phyloP scores from a whole-genome alignment of 495 filamentous ascomycete species.

The Xylaria intraflava region DNA sequence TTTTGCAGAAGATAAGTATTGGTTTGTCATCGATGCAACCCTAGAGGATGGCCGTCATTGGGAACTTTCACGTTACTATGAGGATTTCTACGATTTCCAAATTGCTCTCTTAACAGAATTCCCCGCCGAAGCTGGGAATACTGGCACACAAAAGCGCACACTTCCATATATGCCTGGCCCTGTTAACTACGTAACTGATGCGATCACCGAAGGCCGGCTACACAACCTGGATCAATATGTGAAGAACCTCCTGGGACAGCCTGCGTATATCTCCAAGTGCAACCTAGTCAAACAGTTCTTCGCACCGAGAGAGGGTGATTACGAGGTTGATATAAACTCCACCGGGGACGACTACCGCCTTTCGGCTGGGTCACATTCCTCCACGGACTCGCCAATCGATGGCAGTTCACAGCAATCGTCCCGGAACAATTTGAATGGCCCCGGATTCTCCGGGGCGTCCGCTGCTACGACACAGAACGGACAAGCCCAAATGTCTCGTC shows the following conservation, averaged over 20 bases:
- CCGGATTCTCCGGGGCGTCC: slow-evolving; percentile 47
- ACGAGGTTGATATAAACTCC: slow-evolving; percentile 72
- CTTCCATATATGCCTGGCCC: slow-evolving; percentile 98
- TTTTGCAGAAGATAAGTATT: slow-evolving; percentile 96
- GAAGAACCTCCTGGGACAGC: slow-evolving; percentile 78
- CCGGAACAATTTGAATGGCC: slow-evolving; percentile 59
- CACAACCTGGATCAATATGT: slow-evolving; percentile 93
- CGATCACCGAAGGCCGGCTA: slow-evolving; percentile 86
- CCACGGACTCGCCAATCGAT: slow-evolving; percentile 46
- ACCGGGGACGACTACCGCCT: slow-evolving; percentile 62
- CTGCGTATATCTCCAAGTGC: slow-evolving; percentile 74
- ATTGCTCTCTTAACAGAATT: slow-evolving; percentile 92
- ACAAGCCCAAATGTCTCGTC: slow-evolving; percentile 57
- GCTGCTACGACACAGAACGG: slow-evolving; percentile 53
- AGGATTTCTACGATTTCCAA: slow-evolving; percentile 99
- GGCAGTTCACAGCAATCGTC: slow-evolving; percentile 69
- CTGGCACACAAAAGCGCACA: slow-evolving; percentile 65
- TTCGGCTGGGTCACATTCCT: slow-evolving; percentile 67
- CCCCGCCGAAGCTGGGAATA: slow-evolving; percentile 83
- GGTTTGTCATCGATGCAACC: slow-evolving; percentile 90
- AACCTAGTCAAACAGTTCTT: slow-evolving; percentile 84
- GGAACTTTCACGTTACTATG: slow-evolving; percentile 89
- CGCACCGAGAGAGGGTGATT: slow-evolving; percentile 80
- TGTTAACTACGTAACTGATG: slow-evolving; percentile 95
- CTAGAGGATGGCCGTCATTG: slow-evolving; percentile 89